Percentiles rank a stretch among this genome's conserved stretches.
These are phyloP conservation scores for Citrullus amarus DNA, from an alignment of 306 rosid genomes.

Conservation along the genomic window DNA sequence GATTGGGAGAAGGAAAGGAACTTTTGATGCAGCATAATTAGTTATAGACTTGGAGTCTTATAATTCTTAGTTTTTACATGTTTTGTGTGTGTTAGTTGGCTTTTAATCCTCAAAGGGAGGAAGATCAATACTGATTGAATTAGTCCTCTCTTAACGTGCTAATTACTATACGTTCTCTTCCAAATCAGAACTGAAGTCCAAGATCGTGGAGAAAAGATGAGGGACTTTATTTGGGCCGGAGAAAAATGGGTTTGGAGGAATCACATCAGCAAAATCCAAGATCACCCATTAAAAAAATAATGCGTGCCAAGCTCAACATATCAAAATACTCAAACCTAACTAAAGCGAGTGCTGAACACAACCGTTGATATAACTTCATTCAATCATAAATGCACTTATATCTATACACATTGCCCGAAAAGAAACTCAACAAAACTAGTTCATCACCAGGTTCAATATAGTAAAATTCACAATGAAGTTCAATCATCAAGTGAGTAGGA, in stretches of 20 bases:
- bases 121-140: neutral
- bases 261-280: too few relatives aligned
- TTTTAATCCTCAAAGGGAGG: neutral
- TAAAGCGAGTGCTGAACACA: neutral
- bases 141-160: too few relatives aligned
- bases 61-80: too few relatives aligned
- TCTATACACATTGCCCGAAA: neutral
- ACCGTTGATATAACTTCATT: neutral
- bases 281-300: too few relatives aligned
- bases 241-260: too few relatives aligned
- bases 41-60: neutral
- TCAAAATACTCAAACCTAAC: neutral
- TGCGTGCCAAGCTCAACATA: neutral
- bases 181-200: too few relatives aligned
- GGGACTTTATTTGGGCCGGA: too few relatives aligned
- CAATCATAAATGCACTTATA: neutral
- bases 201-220: too few relatives aligned
- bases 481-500: neutral
- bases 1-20: neutral
- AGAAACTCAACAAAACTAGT: neutral
- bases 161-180: too few relatives aligned
- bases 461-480: neutral
- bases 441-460: neutral
- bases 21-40: neutral
- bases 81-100: neutral